phyloP scores from a whole-genome alignment of 345 rosid species.

The Citrus maxima region DNA sequence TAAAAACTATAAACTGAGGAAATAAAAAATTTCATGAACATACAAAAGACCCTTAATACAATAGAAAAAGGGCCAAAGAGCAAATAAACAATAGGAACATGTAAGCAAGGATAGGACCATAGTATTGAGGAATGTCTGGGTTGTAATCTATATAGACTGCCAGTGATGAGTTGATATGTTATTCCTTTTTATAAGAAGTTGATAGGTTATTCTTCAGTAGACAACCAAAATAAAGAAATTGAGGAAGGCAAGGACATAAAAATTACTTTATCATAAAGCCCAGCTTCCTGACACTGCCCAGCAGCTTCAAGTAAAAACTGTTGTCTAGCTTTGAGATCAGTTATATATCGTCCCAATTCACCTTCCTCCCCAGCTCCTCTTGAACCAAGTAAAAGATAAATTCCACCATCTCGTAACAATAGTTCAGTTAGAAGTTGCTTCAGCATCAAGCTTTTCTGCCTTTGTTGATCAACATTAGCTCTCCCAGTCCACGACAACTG shows the following conservation, averaged over 20 bases:
- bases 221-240: not conserved
- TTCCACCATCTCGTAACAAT: slow-evolving; percentile 83
- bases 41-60: not conserved
- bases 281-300: slow-evolving; percentile 80
- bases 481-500: slow-evolving; percentile 83
- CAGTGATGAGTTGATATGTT: not conserved
- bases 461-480: slow-evolving; percentile 73
- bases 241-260: slow-evolving; percentile 13
- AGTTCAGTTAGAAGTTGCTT: slow-evolving; percentile 90
- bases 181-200: not conserved
- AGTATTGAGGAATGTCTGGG: not conserved
- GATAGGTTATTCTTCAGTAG: not conserved
- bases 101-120: not conserved
- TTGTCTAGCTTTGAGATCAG: slow-evolving; percentile 58
- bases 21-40: not conserved
- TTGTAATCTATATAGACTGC: not conserved
- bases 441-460: slow-evolving; percentile 85
- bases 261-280: slow-evolving; percentile 84
- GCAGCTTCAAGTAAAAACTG: slow-evolving; percentile 93
- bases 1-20: not conserved
- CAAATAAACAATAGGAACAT: not conserved
- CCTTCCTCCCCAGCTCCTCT: slow-evolving; percentile 94
- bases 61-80: not conserved
- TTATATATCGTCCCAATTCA: slow-evolving; percentile 67
- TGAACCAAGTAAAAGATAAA: slow-evolving; percentile 74